Evolutionary conservation across 176 grass and related monocot genomes (phyloP).

Genomic region (Thinopyrum elongatum): DNA sequence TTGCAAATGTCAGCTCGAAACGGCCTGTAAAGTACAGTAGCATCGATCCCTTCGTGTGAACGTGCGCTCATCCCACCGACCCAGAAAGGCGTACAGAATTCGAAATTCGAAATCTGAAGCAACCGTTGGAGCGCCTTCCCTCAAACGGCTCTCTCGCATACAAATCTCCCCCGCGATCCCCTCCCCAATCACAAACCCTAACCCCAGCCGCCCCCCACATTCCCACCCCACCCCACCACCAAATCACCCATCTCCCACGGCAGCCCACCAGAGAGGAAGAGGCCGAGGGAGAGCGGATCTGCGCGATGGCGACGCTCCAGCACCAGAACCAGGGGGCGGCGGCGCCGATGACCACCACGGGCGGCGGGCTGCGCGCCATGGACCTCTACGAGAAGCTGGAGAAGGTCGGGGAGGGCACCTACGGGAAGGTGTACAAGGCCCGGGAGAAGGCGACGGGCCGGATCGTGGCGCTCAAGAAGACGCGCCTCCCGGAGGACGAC

Average conservation of each 20-base stretch:
- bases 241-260: not conserved
- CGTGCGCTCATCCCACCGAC: not conserved
- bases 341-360: not conserved
- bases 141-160: conserved; percentile 45
- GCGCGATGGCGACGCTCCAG: conserved; percentile 38
- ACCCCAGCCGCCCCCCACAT: not conserved
- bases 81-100: not conserved
- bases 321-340: conserved; percentile 4
- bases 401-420: conserved; percentile 99
- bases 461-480: conserved; percentile 99
- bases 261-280: not conserved
- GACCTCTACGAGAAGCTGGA: conserved; percentile 99
- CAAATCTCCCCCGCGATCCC: conserved; percentile 18
- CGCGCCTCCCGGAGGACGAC: conserved; percentile 93
- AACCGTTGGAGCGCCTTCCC: conserved; percentile 27
- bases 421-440: conserved; percentile 99
- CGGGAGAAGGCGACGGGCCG: conserved; percentile 89
- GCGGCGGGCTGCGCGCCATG: conserved; percentile 61
- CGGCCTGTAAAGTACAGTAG: not conserved
- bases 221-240: no score
- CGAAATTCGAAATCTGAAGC: conserved; percentile 38
- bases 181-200: conserved; percentile 14
- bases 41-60: not conserved
- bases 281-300: not conserved
- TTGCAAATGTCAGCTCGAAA: no score